Percentiles rank a stretch among this genome's conserved stretches.
phyloP scores from a whole-genome alignment of 1,139 yeast species.

The Entelexis paramagnoliae region DNA sequence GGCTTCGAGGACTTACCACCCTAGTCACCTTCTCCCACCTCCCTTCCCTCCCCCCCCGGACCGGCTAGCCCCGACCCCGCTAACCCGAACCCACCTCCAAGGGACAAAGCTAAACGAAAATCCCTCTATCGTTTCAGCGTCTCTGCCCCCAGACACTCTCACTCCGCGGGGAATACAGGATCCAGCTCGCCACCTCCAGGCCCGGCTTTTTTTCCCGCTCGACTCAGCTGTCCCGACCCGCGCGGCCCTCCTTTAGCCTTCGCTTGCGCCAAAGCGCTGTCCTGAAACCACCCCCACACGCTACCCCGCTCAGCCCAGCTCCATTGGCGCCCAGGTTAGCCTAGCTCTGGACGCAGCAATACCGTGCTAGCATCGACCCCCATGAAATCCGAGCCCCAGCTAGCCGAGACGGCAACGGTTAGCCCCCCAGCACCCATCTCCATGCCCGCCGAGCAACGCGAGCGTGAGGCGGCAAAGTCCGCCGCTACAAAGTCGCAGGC shows the following conservation, averaged over 20 bases:
- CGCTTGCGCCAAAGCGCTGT: too few species aligned
- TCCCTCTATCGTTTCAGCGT: slow-evolving; percentile 3
- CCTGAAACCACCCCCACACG: neutral
- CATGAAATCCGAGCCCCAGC: slow-evolving; percentile 5
- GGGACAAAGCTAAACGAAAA: slow-evolving; percentile 7
- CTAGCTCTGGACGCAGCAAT: neutral
- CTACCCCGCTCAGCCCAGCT: neutral
- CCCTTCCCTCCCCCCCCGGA: neutral
- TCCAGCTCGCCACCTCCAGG: neutral
- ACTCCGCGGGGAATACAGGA: neutral
- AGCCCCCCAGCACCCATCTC: neutral
- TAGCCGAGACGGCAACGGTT: slow-evolving; percentile 5
- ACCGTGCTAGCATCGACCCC: neutral
- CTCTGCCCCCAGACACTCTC: neutral
- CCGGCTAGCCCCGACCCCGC: slow-evolving; percentile 7
- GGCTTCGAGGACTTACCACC: neutral
- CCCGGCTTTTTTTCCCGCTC: neutral
- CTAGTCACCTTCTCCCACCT: too few species aligned
- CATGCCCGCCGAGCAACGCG: neutral
- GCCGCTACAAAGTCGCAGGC: neutral
- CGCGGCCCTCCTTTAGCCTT: neutral
- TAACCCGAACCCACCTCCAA: slow-evolving; percentile 3
- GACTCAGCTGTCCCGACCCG: too few species aligned
- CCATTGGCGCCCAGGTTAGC: neutral
- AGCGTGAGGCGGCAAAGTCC: slow-evolving; percentile 2